Evolutionary conservation across 306 rosid genomes (phyloP), one percentile per base, ranked within the genome.

Genomic region (Vigna reflexopilosa): DNA sequence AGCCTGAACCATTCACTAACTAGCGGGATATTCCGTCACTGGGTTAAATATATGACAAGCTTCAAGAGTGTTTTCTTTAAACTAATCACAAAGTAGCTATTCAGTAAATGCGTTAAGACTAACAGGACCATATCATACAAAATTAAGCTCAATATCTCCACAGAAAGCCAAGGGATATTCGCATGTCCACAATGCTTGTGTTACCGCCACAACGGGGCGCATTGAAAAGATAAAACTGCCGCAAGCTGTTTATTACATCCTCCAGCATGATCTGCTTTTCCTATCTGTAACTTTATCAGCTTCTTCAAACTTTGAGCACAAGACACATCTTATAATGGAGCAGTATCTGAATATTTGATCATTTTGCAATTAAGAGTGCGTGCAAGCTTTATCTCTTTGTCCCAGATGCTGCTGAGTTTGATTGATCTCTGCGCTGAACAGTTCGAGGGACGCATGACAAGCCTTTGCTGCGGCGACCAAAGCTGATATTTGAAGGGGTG

Each of bases 401-500:
- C 70, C 73, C 59, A 14, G 80, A 72, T 57, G 80, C 76, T 22
- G 83, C 50, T 2, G 85, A 63, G 75, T 84, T 90, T 55, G 90
- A 86, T 61, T 73, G 82, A 32, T 76, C 84, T 34, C 88, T 90
- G 2, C 62, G 88, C 75, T 83, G 93, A 86, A 95, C 84, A 40
- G 90, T 84, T 26, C 96, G 86, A 42, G 99, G 98, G 55, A 83
- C 85, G 50, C 89, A 86, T 48, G 92, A 74, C 77, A 93, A 75
- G 59, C 96, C 97, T 61, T 91, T 85, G 50, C 77, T 80, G 66
- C 91, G 91, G 70, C 86, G 96, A 22, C 99, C 99, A 83, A 95
- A 95, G 87, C 99, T 95, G 90, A 95, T 44, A 48, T 93, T 83
- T 20, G 96, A 88, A 66, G 97, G 96, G 54, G 89, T 83, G 38